Base-by-base conservation (phyloP, 2,329 filamentous ascomycete genomes). In the Blastomyces percursus region DNA sequence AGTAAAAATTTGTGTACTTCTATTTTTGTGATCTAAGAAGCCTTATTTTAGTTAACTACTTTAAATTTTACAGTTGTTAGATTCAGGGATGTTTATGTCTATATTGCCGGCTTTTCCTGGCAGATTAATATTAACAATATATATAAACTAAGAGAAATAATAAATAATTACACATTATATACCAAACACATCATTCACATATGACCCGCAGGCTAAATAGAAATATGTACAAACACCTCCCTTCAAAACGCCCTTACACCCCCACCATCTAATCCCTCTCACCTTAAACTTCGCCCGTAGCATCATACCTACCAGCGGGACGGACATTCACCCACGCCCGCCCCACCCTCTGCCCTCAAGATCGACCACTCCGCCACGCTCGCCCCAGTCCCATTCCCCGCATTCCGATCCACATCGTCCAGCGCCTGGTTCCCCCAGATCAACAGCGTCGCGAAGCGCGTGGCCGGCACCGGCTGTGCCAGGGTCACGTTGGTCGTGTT, bases 321-420 rank as follows among this genome's bases (percentile, higher is more conserved):
- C 48, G 55, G 12, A 12, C 59, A n/a, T n/a, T n/a, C n/a, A 30
- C 27, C 46, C 24, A 3, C 30, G 5, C 14, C 50, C 19, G n/a
- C 21, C 19, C 9, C 3, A 11, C 32, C 30, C 44, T 38, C 42
- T 16, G 61, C 65, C 19, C 67, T 72, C 59, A 80, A 66, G 62
- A 80, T 78, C 11, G 73, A 76, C 76, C 77, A 80, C 64, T 80
- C 78, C 1, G 78, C 77, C 9, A 80, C 77, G 5, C 74, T 80
- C 5, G 78, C 77, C 3, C 78, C 78, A 5, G 73, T 74, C 2
- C 74, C 74, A 62, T 75, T 74, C 38, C 71, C 69, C 7, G 70
- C 69, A n/a, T 67, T 62, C 5, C 69, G 62, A 55, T 73, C 71
- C 8, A 62, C 69, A n/a, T 68, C 66, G 38, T 65, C 67, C 12